A percentile compares a stretch with the other conserved stretches of the same genome.
Evolutionary conservation across 441 rosid species (phyloP).

Genomic region (Eutrema salsugineum): DNA sequence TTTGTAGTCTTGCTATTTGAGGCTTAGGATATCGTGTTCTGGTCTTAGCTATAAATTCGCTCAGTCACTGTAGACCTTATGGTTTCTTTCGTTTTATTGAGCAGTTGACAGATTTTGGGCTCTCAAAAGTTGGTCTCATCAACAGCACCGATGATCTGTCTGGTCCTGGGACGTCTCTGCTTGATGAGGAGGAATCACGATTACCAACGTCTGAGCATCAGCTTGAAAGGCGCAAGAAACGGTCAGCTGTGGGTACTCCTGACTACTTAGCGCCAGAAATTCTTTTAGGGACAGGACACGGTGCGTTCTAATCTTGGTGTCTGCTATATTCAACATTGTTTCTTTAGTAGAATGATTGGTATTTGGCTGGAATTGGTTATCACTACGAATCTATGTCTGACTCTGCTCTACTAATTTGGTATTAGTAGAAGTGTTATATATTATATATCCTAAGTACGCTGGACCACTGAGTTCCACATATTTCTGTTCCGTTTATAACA

Average conservation of each 20-base stretch:
- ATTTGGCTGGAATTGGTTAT: conserved; percentile 13
- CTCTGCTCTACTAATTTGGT: background rate
- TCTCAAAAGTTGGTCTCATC: conserved; percentile 99
- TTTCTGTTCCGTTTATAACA: background rate
- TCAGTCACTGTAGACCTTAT: conserved; percentile 8
- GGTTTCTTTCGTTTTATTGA: conserved; percentile 27
- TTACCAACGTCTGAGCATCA: conserved; percentile 62
- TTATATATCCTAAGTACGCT: background rate
- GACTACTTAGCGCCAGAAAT: conserved; percentile 99
- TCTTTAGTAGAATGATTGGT: conserved; percentile 10
- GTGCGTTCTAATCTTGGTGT: conserved; percentile 50
- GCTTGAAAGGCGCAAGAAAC: conserved; percentile 83
- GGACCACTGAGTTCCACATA: background rate
- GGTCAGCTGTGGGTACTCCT: conserved; percentile 99
- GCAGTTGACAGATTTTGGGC: conserved; percentile 99
- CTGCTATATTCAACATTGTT: background rate
- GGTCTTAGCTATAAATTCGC: background rate
- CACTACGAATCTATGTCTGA: background rate
- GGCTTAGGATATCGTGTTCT: conserved; percentile 2
- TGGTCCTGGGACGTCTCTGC: conserved; percentile 91
- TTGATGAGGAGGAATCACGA: conserved; percentile 78
- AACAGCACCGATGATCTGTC: conserved; percentile 98
- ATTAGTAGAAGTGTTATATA: background rate
- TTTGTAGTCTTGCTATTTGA: conserved; percentile 3
- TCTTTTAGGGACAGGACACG: conserved; percentile 99